phyloP scores from a whole-genome alignment of 2,329 filamentous ascomycete genomes.

The Rugonectria rugulosa region DNA sequence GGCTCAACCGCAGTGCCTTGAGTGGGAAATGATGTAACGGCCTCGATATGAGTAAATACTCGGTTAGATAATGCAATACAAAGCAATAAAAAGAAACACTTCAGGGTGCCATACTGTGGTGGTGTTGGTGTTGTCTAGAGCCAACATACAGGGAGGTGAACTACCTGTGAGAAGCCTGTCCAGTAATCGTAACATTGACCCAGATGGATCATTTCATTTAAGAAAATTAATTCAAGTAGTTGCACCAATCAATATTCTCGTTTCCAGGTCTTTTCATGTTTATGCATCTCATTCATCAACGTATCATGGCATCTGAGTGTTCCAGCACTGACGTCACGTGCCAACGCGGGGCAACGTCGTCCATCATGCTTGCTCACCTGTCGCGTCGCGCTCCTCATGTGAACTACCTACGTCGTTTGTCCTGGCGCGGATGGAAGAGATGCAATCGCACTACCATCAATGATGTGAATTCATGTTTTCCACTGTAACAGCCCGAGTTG shows the following conservation, averaged over 20 bases:
- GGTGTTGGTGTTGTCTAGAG: no score
- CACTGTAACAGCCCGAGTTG: no score
- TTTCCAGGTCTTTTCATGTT: no score
- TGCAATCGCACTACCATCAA: slow-evolving; percentile 2
- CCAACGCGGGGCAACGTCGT: slow-evolving; percentile 32
- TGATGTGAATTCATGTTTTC: not conserved
- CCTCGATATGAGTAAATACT: not conserved
- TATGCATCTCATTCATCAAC: not conserved
- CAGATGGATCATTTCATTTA: no score
- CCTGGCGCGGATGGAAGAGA: not conserved
- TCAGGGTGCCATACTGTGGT: no score
- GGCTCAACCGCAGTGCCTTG: not conserved
- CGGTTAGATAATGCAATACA: slow-evolving; percentile 3
- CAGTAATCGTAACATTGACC: no score
- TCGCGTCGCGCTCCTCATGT: slow-evolving; percentile 29
- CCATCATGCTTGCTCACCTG: not conserved
- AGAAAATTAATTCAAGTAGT: no score
- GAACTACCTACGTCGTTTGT: not conserved
- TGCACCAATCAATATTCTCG: no score
- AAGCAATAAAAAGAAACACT: no score
- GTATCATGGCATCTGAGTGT: not conserved
- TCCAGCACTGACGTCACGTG: slow-evolving; percentile 18
- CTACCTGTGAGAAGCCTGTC: no score
- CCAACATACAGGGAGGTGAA: no score
- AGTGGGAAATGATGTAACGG: not conserved